A percentile compares a stretch with the other conserved stretches of the same genome.
These are phyloP conservation scores for Phaeodactylum tricornutum DNA, from an alignment of 108 stramenopile genomes.

Conservation along the genomic window DNA sequence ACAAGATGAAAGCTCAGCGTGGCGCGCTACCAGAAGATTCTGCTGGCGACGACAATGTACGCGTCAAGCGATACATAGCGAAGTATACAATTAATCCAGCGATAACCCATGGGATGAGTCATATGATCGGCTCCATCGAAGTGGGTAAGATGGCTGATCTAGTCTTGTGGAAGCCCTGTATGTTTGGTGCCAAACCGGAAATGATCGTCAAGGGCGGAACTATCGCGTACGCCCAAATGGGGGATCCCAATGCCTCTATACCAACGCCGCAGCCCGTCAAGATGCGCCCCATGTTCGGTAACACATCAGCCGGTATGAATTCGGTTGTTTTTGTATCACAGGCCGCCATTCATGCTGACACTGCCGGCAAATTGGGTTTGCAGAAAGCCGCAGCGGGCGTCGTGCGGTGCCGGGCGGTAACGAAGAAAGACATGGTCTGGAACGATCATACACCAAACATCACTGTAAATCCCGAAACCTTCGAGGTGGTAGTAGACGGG, in stretches of 20 bases:
- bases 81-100: conserved; percentile 99
- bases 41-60: conserved; percentile 77
- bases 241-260: conserved; percentile 95
- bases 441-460: conserved; percentile 87
- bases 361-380: conserved; percentile 55
- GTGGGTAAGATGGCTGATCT: conserved; percentile 92
- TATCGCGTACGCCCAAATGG: conserved; percentile 96
- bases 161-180: conserved; percentile 86
- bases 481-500: conserved; percentile 89
- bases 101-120: conserved; percentile 92
- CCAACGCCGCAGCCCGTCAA: conserved; percentile 95
- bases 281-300: conserved; percentile 97
- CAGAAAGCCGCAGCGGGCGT: conserved; percentile 75
- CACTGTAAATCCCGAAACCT: conserved; percentile 93
- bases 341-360: conserved; percentile 40
- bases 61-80: conserved; percentile 90
- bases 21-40: conserved; percentile 80
- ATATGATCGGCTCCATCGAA: conserved; percentile 90
- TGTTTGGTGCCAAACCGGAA: conserved; percentile 96
- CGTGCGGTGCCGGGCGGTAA: conserved; percentile 59
- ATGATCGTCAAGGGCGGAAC: conserved; percentile 94
- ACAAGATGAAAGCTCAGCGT: conserved; percentile 97
- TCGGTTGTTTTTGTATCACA: conserved; percentile 82
- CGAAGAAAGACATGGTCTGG: conserved; percentile 90
- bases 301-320: conserved; percentile 42